phyloP scores from a whole-genome alignment of 805 yeast genomes.

The Candida dendrica region DNA sequence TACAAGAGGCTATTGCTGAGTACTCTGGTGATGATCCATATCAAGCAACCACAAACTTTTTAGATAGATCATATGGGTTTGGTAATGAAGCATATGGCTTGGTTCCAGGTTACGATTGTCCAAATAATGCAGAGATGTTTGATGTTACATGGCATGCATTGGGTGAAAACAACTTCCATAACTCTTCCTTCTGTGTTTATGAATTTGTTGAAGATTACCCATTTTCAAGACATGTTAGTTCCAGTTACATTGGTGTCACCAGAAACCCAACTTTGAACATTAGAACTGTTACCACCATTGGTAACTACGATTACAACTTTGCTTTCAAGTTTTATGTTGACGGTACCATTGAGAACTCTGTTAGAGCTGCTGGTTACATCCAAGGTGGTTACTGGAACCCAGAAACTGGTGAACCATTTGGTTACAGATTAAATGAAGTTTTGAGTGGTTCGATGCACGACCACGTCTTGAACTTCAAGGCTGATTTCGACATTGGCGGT shows the following conservation, averaged over 20 bases:
- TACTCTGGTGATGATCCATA: constrained; percentile 25
- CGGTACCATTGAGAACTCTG: constrained; percentile 22
- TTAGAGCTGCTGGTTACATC: constrained; percentile 23
- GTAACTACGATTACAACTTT: constrained; percentile 21
- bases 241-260: constrained; percentile 11
- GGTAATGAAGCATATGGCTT: constrained; percentile 24
- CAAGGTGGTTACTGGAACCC: constrained; percentile 22
- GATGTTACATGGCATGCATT: constrained; percentile 20
- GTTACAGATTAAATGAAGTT: constrained; percentile 16
- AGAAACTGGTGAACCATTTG: constrained; percentile 14
- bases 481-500: constrained; percentile 23
- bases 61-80: constrained; percentile 21
- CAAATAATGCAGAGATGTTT: constrained; percentile 22
- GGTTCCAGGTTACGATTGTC: constrained; percentile 23
- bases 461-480: constrained; percentile 21
- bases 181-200: constrained; percentile 21
- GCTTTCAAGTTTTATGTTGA: constrained; percentile 17
- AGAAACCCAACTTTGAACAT: constrained; percentile 19
- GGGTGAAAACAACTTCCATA: constrained; percentile 17
- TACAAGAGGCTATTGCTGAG: constrained; percentile 25
- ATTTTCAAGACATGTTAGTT: constrained; percentile 16
- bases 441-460: constrained; percentile 24
- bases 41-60: constrained; percentile 19
- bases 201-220: constrained; percentile 18
- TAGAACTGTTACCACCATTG: constrained; percentile 19